Conservation (phyloP, 805 yeast species). For the Ogataea dorogensis region DNA sequence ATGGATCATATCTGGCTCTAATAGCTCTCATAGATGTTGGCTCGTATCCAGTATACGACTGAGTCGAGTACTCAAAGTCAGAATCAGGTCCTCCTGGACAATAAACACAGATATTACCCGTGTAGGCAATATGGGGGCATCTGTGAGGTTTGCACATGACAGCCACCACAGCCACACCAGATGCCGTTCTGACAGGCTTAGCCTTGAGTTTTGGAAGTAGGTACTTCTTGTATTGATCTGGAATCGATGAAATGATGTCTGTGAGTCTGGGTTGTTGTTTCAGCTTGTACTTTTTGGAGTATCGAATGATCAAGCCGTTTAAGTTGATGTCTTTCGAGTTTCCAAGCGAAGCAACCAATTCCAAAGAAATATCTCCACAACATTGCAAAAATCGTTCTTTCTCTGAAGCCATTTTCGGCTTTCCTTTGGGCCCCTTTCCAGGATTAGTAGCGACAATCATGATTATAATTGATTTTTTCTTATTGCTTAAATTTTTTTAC, state of each 20-base stretch:
- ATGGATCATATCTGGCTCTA: slow-evolving; percentile 96
- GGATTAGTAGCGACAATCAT: slow-evolving; percentile 29
- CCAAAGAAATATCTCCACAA: slow-evolving; percentile 88
- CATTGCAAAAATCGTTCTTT: slow-evolving; percentile 90
- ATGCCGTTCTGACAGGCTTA: slow-evolving; percentile 98
- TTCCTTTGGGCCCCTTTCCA: slow-evolving; percentile 35
- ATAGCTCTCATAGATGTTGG: slow-evolving; percentile 99
- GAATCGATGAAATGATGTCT: slow-evolving; percentile 91
- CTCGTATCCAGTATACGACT: slow-evolving; percentile 97
- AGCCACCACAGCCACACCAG: slow-evolving; percentile 98
- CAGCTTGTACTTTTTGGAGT: slow-evolving; percentile 86
- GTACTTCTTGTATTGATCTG: slow-evolving; percentile 92
- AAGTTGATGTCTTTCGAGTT: slow-evolving; percentile 77
- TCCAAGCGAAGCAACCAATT: slow-evolving; percentile 74
- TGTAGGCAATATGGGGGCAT: slow-evolving; percentile 98
- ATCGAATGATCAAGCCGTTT: slow-evolving; percentile 82
- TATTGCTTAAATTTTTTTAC: slow-evolving; percentile 11
- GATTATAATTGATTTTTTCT: slow-evolving; percentile 10
- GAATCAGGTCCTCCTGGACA: slow-evolving; percentile 99
- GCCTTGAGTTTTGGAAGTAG: slow-evolving; percentile 92
- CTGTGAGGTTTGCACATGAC: slow-evolving; percentile 99
- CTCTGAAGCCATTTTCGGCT: slow-evolving; percentile 79
- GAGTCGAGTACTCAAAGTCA: slow-evolving; percentile 96
- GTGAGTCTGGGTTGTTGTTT: slow-evolving; percentile 92
- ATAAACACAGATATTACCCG: slow-evolving; percentile 97